These are phyloP conservation scores for Coemansia sp. DNA, from an alignment of 192 early-diverging fungal species.

Conservation along the genomic window DNA sequence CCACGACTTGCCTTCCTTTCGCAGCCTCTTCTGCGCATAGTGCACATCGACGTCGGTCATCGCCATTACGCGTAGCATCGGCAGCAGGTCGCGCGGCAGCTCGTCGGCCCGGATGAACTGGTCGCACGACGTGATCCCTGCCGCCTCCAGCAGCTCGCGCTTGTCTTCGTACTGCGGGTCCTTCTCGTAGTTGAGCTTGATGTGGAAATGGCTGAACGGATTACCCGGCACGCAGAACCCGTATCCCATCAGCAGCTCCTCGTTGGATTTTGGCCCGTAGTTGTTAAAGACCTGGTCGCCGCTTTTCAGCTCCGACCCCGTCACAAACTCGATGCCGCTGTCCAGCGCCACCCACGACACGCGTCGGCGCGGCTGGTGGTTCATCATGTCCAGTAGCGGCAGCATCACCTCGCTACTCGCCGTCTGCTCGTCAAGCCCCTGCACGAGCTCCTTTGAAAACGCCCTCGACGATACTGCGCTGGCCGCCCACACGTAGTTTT, in stretches of 20 bases:
- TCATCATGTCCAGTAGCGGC: slow-evolving; percentile 64
- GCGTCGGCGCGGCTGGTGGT: slow-evolving; percentile 58
- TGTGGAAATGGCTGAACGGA: slow-evolving; percentile 55
- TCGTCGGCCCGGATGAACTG: slow-evolving; percentile 50
- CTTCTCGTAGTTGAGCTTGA: slow-evolving; percentile 60
- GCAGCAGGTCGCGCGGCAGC: slow-evolving; percentile 52
- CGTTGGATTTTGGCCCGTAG: slow-evolving; percentile 72
- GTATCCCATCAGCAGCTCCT: slow-evolving; percentile 68
- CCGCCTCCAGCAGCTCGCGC: slow-evolving; percentile 42
- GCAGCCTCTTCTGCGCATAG: slow-evolving; percentile 9
- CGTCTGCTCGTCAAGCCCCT: slow-evolving; percentile 24
- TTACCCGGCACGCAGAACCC: slow-evolving; percentile 65
- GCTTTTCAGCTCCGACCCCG: slow-evolving; percentile 19
- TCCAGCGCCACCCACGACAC: slow-evolving; percentile 55
- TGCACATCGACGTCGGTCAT: slow-evolving; percentile 59
- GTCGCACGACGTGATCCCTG: slow-evolving; percentile 32
- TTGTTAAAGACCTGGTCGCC: slow-evolving; percentile 63
- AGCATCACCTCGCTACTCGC: slow-evolving; percentile 50
- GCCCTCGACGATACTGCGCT: slow-evolving; percentile 57
- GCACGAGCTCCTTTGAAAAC: slow-evolving; percentile 58
- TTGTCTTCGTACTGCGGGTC: slow-evolving; percentile 54
- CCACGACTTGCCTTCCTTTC: background rate
- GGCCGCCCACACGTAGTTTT: slow-evolving; percentile 61
- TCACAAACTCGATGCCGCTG: slow-evolving; percentile 48
- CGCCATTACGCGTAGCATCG: slow-evolving; percentile 63